Evolutionary conservation across 331 rosid genomes (phyloP).

Genomic region (Quercus lobata): DNA sequence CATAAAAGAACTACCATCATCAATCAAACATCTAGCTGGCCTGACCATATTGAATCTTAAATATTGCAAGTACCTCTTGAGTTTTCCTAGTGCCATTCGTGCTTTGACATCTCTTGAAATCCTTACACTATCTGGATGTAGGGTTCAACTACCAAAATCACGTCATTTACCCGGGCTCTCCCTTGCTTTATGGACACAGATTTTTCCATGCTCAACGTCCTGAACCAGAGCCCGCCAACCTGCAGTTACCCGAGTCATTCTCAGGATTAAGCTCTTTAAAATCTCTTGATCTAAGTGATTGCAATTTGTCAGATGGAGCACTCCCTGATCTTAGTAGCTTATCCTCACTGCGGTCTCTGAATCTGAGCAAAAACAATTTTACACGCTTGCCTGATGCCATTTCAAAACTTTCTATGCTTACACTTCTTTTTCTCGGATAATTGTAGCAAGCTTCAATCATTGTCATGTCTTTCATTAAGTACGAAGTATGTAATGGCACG

Average conservation of each 20-base stretch:
- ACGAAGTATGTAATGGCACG: neutral
- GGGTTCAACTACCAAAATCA: too few relatives aligned
- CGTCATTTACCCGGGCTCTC: too few relatives aligned
- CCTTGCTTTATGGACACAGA: too few relatives aligned
- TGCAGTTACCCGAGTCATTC: neutral
- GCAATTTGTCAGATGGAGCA: neutral
- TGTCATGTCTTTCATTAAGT: neutral
- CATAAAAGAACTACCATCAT: too few relatives aligned
- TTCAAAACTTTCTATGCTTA: neutral
- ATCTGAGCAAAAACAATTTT: too few relatives aligned
- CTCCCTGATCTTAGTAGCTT: too few relatives aligned
- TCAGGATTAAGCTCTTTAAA: too few relatives aligned
- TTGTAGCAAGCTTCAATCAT: neutral
- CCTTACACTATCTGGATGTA: neutral
- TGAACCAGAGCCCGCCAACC: neutral
- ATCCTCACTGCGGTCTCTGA: too few relatives aligned
- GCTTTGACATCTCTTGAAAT: neutral
- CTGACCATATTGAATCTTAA: neutral
- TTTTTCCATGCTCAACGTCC: too few relatives aligned
- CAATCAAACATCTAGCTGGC: neutral
- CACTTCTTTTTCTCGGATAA: neutral
- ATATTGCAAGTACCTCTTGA: neutral
- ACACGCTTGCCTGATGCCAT: neutral
- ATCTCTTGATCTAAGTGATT: neutral
- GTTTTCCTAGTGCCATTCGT: constrained; percentile 9